Evolutionary conservation across 208 protist species (phyloP).

Genomic region (Blechomonas ayalai): DNA sequence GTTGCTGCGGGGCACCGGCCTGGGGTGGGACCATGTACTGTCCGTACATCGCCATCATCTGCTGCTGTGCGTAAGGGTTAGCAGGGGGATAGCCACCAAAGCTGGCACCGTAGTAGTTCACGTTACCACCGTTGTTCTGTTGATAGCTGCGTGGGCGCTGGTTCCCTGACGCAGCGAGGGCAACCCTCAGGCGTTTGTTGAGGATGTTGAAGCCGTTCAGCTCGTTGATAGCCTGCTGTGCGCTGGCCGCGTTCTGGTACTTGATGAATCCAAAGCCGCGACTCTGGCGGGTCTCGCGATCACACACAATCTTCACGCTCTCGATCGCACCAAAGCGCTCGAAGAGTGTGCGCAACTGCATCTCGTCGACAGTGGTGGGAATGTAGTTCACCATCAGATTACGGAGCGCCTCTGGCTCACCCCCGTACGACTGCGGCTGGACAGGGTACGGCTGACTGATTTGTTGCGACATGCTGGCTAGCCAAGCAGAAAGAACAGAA

Average conservation of each 20-base stretch:
- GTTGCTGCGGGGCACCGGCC: slow-evolving; percentile 32
- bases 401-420: slow-evolving; percentile 63
- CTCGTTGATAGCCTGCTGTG: slow-evolving; percentile 65
- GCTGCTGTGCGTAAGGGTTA: slow-evolving; percentile 55
- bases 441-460: slow-evolving; percentile 15
- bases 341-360: slow-evolving; percentile 80
- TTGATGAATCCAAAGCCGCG: slow-evolving; percentile 90
- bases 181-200: slow-evolving; percentile 88
- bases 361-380: slow-evolving; percentile 75
- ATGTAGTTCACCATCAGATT: slow-evolving; percentile 91
- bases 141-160: slow-evolving; percentile 39
- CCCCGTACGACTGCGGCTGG: slow-evolving; percentile 30
- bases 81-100: slow-evolving; percentile 33
- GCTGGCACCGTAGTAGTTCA: slow-evolving; percentile 35
- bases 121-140: slow-evolving; percentile 18
- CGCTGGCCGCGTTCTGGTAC: slow-evolving; percentile 62
- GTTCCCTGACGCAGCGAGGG: slow-evolving; percentile 62
- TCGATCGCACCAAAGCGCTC: slow-evolving; percentile 81
- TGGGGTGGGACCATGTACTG: slow-evolving; percentile 33
- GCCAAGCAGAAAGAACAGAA: slow-evolving; percentile 4
- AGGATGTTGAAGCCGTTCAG: slow-evolving; percentile 84
- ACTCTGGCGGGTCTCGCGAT: slow-evolving; percentile 78
- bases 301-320: slow-evolving; percentile 84
- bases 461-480: slow-evolving; percentile 2
- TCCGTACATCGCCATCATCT: slow-evolving; percentile 66